Conservation (phyloP, 192 early-diverging fungal species). For the Coemansia sp. region DNA sequence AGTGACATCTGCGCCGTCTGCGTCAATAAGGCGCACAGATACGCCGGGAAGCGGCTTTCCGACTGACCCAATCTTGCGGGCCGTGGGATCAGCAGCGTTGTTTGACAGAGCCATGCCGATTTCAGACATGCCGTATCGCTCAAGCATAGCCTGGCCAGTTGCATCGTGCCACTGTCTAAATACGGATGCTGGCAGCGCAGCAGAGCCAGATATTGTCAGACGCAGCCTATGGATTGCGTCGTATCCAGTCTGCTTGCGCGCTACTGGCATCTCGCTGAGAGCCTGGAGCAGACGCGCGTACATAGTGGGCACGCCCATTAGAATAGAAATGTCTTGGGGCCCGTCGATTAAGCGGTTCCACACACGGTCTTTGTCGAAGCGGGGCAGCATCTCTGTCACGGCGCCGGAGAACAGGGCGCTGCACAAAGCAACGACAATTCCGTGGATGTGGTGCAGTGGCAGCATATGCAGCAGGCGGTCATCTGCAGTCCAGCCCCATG, state of each 20-base stretch:
- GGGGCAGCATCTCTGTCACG: constrained; percentile 70
- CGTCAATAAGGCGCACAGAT: constrained; percentile 55
- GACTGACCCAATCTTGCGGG: constrained; percentile 58
- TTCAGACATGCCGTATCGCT: constrained; percentile 89
- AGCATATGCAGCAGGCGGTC: constrained; percentile 79
- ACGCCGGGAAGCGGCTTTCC: constrained; percentile 76
- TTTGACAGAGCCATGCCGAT: constrained; percentile 87
- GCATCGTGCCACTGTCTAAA: constrained; percentile 67
- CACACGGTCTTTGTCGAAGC: constrained; percentile 62
- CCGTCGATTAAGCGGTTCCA: constrained; percentile 65
- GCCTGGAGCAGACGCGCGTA: constrained; percentile 71
- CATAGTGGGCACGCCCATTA: constrained; percentile 91
- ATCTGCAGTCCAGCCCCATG: constrained; percentile 66
- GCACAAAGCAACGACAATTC: constrained; percentile 59
- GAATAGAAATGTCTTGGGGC: constrained; percentile 60
- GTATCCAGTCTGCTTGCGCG: constrained; percentile 42
- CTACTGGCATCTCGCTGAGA: constrained; percentile 50
- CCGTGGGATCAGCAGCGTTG: constrained; percentile 27
- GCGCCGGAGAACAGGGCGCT: constrained; percentile 70
- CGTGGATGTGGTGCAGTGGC: constrained; percentile 86
- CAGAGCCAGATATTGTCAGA: constrained; percentile 77
- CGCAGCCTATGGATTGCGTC: constrained; percentile 63
- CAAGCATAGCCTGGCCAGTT: constrained; percentile 74
- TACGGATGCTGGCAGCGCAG: constrained; percentile 70
- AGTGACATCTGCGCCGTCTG: constrained; percentile 54